Conservation (phyloP, 495 filamentous ascomycete genomes). For the Oidiodendron maius region DNA sequence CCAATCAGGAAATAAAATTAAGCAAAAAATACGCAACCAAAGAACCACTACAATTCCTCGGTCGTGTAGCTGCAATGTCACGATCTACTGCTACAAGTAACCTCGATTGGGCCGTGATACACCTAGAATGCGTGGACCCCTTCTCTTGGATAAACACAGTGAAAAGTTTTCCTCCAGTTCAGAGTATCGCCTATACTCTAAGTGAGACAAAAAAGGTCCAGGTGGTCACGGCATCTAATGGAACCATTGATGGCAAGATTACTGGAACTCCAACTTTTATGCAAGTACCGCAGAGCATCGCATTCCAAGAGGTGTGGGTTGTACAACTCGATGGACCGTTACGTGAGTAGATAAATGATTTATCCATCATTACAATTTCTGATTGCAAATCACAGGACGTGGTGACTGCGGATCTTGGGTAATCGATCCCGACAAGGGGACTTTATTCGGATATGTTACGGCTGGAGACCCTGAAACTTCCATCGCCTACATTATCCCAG, state of each 20-base stretch:
- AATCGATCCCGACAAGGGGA: conserved; percentile 14
- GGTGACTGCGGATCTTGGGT: conserved; percentile 26
- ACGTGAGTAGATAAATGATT: background rate
- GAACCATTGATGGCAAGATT: background rate
- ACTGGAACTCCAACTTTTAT: background rate
- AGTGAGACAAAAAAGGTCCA: background rate
- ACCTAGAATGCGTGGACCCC: no score
- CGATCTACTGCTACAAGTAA: background rate
- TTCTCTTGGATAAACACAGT: background rate
- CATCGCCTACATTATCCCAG: conserved; percentile 23
- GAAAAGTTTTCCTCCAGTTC: background rate
- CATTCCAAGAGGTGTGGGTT: background rate
- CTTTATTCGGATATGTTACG: conserved; percentile 23
- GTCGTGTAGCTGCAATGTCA: no score
- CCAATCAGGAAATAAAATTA: no score
- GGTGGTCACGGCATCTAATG: background rate
- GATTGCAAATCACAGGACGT: background rate
- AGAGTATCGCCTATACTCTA: background rate
- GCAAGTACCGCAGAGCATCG: background rate
- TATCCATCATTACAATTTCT: background rate
- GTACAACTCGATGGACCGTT: background rate
- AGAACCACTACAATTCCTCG: no score
- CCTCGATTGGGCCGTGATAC: background rate
- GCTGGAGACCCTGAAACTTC: conserved; percentile 17
- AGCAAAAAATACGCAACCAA: no score